These are phyloP conservation scores for Rhodosporidiobolus odoratus DNA, from an alignment of 768 basidiomycete species.

Conservation along the genomic window DNA sequence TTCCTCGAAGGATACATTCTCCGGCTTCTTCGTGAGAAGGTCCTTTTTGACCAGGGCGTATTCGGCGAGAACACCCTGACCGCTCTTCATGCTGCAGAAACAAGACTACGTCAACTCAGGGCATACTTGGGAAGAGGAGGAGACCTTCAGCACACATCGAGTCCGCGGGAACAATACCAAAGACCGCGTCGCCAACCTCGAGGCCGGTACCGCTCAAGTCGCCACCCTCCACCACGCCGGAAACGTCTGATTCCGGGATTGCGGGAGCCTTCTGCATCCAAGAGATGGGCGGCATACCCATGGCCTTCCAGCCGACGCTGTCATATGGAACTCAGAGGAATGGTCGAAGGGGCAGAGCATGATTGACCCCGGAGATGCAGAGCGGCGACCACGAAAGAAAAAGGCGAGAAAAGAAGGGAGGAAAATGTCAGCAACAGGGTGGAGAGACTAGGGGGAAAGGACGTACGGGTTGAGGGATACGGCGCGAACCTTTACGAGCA, in stretches of 20 bases:
- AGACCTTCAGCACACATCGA: slow-evolving; percentile 8
- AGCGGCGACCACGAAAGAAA: no score
- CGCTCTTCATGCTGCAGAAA: slow-evolving; percentile 44
- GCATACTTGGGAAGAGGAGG: not conserved
- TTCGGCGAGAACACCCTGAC: slow-evolving; percentile 59
- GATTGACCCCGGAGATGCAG: no score
- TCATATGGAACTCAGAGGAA: no score
- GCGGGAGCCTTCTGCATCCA: slow-evolving; percentile 52
- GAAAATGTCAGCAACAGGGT: not conserved
- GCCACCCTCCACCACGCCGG: slow-evolving; percentile 57
- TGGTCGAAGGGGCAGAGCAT: no score
- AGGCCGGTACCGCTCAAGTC: slow-evolving; percentile 56
- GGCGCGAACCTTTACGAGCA: slow-evolving; percentile 56
- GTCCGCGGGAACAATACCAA: slow-evolving; percentile 55
- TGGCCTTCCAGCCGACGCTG: slow-evolving; percentile 59
- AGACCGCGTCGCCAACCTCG: slow-evolving; percentile 60
- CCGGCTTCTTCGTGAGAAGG: slow-evolving; percentile 52
- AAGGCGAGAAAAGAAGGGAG: no score
- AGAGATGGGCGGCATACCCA: slow-evolving; percentile 53
- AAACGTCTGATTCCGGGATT: slow-evolving; percentile 59
- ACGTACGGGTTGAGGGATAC: slow-evolving; percentile 58
- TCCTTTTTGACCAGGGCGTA: slow-evolving; percentile 54
- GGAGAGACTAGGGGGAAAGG: slow-evolving; percentile 36
- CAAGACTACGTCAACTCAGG: no score
- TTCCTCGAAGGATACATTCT: slow-evolving; percentile 54